A percentile compares a stretch with the other conserved stretches of the same genome.
Conservation (phyloP, 306 rosid species). For the Cercis canadensis region DNA sequence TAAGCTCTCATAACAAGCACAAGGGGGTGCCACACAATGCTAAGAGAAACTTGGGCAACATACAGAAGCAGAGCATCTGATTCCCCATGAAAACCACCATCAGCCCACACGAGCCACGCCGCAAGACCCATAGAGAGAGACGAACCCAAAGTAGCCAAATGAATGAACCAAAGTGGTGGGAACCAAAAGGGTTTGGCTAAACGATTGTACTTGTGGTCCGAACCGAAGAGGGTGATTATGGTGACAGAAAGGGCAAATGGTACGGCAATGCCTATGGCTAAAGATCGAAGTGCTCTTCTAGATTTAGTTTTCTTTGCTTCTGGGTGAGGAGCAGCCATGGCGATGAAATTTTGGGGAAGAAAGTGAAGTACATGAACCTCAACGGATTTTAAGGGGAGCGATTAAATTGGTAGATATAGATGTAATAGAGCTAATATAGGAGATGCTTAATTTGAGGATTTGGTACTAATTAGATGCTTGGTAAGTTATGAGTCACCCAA, state of each 20-base stretch:
- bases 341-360: neutral
- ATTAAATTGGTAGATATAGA: conserved; percentile 27
- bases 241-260: conserved; percentile 49
- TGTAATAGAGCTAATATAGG: conserved; percentile 58
- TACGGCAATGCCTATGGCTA: conserved; percentile 49
- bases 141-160: conserved; percentile 49
- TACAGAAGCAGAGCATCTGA: conserved; percentile 55
- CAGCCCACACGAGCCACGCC: conserved; percentile 83
- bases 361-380: conserved; percentile 4
- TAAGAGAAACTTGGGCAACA: conserved; percentile 48
- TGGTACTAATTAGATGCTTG: neutral
- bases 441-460: conserved; percentile 22
- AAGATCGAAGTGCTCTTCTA: conserved; percentile 55
- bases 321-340: conserved; percentile 28
- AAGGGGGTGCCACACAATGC: conserved; percentile 70
- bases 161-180: conserved; percentile 68
- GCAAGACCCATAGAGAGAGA: conserved; percentile 70
- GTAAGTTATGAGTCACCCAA: neutral
- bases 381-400: conserved; percentile 4
- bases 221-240: conserved; percentile 53
- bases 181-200: conserved; percentile 58
- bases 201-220: conserved; percentile 44
- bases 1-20: conserved; percentile 51
- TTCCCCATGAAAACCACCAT: conserved; percentile 61
- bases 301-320: conserved; percentile 50